phyloP scores from a whole-genome alignment of 2,329 filamentous ascomycete genomes.

The Colletotrichum godetiae region DNA sequence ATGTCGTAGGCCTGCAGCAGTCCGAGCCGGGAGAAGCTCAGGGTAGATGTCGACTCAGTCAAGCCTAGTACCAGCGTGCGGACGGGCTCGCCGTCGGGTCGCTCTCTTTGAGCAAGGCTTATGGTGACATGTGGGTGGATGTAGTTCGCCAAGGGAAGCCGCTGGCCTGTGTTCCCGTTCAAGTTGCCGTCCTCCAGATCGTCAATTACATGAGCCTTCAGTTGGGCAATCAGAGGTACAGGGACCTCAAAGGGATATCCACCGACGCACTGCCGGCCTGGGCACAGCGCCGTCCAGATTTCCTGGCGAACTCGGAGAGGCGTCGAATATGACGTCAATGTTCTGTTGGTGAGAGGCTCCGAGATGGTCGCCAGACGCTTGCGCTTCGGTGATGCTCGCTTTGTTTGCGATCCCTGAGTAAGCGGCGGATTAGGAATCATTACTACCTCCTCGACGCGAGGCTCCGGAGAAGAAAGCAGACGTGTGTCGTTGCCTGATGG shows the following conservation, averaged over 20 bases:
- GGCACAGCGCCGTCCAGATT: neutral
- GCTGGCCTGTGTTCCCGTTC: neutral
- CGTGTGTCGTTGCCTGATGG: accelerated
- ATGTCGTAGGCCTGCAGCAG: constrained; percentile 12
- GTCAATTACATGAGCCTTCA: neutral
- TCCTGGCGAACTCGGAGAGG: neutral
- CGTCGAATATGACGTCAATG: neutral
- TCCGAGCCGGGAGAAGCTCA: constrained; percentile 1
- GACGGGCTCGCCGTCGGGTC: neutral
- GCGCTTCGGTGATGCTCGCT: neutral
- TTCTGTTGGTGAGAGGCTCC: neutral
- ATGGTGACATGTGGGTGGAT: neutral
- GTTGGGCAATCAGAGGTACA: neutral
- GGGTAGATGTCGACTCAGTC: neutral
- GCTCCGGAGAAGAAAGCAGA: no score
- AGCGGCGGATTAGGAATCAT: no score
- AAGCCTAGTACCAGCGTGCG: neutral
- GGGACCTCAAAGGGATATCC: neutral
- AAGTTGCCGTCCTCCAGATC: neutral
- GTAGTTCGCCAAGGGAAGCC: neutral
- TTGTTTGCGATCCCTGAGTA: neutral
- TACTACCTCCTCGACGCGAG: no score
- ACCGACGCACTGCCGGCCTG: neutral
- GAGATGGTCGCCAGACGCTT: neutral
- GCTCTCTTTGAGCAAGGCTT: neutral